Evolutionary conservation across 306 rosid genomes (phyloP).

Genomic region (Cucumis melo): DNA sequence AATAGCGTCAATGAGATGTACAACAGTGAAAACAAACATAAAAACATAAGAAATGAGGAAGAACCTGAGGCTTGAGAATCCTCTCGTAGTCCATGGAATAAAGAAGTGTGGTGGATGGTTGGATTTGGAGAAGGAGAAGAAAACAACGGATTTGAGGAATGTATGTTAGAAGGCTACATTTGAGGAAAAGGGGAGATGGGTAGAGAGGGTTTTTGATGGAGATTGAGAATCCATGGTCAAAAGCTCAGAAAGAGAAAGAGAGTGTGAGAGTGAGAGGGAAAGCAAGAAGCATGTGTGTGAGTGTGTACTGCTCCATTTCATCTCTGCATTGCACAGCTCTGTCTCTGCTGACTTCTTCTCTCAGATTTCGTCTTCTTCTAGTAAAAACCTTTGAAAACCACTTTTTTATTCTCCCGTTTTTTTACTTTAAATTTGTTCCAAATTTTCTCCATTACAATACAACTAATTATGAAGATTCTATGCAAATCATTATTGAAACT

Average conservation of each 20-base stretch:
- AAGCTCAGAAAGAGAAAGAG: background rate
- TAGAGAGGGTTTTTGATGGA: background rate
- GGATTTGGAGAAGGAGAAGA: background rate
- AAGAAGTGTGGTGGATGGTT: background rate
- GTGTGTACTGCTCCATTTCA: background rate
- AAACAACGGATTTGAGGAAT: background rate
- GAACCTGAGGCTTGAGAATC: slow-evolving; percentile 91
- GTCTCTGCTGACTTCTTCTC: background rate
- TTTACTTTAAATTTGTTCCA: no score
- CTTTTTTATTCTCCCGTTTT: background rate
- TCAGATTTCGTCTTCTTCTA: background rate
- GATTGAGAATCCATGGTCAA: background rate
- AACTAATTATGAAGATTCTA: no score
- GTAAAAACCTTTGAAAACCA: background rate
- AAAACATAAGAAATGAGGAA: slow-evolving; percentile 6
- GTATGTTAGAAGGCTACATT: background rate
- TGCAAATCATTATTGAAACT: no score
- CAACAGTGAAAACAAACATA: background rate
- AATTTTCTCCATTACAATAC: no score
- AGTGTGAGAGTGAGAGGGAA: background rate
- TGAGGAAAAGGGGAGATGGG: background rate
- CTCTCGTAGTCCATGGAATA: slow-evolving; percentile 70
- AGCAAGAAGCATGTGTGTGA: background rate
- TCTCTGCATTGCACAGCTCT: background rate
- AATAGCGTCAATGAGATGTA: background rate